Percentiles rank a stretch among this genome's conserved stretches.
phyloP scores from a whole-genome alignment of 805 yeast species.

The Blastobotrys parvus region DNA sequence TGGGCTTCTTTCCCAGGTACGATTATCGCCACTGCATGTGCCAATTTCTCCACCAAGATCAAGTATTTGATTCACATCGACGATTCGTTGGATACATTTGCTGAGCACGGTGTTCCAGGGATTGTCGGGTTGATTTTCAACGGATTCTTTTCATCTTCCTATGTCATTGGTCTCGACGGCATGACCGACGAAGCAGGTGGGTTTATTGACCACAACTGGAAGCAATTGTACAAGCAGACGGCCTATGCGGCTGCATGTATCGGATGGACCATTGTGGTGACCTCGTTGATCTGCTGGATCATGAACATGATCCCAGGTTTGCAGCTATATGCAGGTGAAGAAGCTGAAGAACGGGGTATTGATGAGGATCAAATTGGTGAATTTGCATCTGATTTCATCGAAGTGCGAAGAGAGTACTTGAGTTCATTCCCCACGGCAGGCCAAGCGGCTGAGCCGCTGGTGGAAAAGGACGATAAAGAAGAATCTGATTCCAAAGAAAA shows the following conservation, averaged over 20 bases:
- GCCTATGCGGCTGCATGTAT: constrained; percentile 69
- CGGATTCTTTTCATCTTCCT: constrained; percentile 77
- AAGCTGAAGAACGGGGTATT: constrained; percentile 81
- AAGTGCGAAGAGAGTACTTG: constrained; percentile 78
- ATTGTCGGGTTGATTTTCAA: constrained; percentile 78
- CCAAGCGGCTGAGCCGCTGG: no score
- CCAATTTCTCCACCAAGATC: constrained; percentile 85
- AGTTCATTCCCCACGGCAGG: constrained; percentile 15
- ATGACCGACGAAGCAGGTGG: constrained; percentile 81
- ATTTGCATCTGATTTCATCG: constrained; percentile 97
- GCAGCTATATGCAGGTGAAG: constrained; percentile 69
- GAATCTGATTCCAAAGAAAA: no score
- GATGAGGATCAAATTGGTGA: constrained; percentile 98
- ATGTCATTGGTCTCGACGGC: constrained; percentile 88
- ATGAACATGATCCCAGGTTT: constrained; percentile 76
- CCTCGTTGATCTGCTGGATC: constrained; percentile 66
- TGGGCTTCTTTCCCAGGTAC: constrained; percentile 91
- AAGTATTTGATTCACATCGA: constrained; percentile 77
- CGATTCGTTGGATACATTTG: constrained; percentile 89
- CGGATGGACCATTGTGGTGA: constrained; percentile 69
- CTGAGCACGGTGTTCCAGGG: constrained; percentile 99
- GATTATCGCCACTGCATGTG: constrained; percentile 65
- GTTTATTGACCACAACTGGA: constrained; percentile 84
- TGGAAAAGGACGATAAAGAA: no score
- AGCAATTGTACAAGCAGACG: constrained; percentile 83